phyloP scores from a whole-genome alignment of 2,329 filamentous ascomycete species.

The Trichoderma sp. region DNA sequence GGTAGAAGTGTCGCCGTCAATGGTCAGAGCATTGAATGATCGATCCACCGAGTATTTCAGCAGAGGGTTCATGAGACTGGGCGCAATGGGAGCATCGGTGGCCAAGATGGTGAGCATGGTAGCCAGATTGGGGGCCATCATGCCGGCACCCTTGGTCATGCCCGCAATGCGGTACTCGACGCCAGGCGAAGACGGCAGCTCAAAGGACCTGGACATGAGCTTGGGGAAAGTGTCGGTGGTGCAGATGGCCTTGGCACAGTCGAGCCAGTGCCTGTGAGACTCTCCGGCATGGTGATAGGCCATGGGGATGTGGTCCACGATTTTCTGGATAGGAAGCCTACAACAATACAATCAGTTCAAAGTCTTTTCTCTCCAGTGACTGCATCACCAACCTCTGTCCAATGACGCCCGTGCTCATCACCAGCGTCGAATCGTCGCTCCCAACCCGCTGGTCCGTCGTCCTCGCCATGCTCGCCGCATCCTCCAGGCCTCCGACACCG shows the following conservation, averaged over 20 bases:
- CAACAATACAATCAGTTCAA: no score
- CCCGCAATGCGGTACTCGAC: constrained; percentile 83
- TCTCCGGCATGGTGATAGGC: constrained; percentile 71
- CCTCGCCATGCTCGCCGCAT: constrained; percentile 81
- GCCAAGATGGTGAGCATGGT: constrained; percentile 89
- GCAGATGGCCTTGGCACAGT: constrained; percentile 87
- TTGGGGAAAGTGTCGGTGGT: constrained; percentile 99
- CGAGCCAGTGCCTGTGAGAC: constrained; percentile 83
- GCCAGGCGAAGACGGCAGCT: constrained; percentile 74
- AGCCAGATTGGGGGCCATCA: constrained; percentile 99
- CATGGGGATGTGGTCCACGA: constrained; percentile 76
- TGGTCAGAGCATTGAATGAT: constrained; percentile 95
- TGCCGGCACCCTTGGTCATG: constrained; percentile 97
- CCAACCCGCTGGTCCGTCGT: constrained; percentile 69
- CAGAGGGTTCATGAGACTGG: constrained; percentile 65
- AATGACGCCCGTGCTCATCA: constrained; percentile 99
- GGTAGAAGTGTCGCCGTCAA: constrained; percentile 95
- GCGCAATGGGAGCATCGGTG: constrained; percentile 81
- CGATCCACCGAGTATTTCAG: constrained; percentile 74
- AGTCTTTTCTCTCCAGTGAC: no score
- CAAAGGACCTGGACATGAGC: constrained; percentile 81
- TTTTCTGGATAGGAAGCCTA: constrained; percentile 87
- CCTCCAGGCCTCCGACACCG: constrained; percentile 82
- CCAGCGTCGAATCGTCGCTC: constrained; percentile 65
- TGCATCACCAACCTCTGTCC: constrained; percentile 69